Evolutionary conservation across 169 alveolate species (phyloP), one percentile per base, ranked within the genome.

Genomic region (Plasmodium adleri): DNA sequence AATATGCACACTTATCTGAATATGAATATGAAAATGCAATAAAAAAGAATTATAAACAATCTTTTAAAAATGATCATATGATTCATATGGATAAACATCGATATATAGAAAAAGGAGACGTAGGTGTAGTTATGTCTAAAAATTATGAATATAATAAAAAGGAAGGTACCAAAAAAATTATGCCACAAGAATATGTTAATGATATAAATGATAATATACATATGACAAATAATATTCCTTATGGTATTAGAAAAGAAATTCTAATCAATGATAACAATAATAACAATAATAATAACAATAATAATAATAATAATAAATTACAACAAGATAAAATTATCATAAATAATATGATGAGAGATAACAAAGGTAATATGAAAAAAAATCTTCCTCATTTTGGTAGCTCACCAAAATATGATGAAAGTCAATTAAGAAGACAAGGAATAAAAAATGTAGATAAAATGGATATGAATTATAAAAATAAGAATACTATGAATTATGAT

Each of bases 381-480:
- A 54, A 15, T 71, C 45, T 24, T 50, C 26, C 26, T 32, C 72
- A 39, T 20, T 68, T 28, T 28, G 43, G 58, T 67, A 68, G 70
- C 20, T 15, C 56, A 68, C 62, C 78, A 5, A 50, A 67, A 54
- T 58, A 60, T 43, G 72, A 60, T 24, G 88, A 62, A 22, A 59
- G 60, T 28, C 39, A 60, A 43, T 12, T 59, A 5, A 72, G 78
- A 58, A 88, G 64, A 74, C 39, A 45, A 28, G n/a, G 54, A 10
- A 28, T 28, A 28, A 80, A 80, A 17, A 80, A 80, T 80, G 22
- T 32, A 28, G 73, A 80, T 12, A 80, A 80, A 52, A 20, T 67
- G 32, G 73, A 80, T n/a, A 64, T 59, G 13, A 67, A n/a, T 13
- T 47, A 68, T 67, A 28, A 20, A 52, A 71, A 62, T 10, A 67